phyloP scores from a whole-genome alignment of 768 basidiomycete genomes.

The Tephrocybe rancida region DNA sequence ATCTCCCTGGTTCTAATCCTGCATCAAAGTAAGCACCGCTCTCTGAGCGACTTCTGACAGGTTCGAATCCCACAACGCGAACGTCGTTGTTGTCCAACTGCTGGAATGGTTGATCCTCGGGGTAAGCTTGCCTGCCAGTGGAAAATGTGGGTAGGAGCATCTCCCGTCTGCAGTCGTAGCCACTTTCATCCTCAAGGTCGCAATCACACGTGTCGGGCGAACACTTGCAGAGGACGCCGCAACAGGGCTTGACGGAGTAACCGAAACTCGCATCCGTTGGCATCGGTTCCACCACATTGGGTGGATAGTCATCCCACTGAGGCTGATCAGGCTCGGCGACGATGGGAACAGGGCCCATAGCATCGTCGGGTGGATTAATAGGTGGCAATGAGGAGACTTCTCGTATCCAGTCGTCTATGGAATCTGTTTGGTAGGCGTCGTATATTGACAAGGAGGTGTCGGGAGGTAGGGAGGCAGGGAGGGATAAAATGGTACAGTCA shows the following conservation, averaged over 20 bases:
- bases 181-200: constrained; percentile 14
- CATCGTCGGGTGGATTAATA: neutral
- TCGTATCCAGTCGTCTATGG: constrained; percentile 44
- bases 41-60: constrained; percentile 6
- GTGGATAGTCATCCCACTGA: constrained; percentile 16
- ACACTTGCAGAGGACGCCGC: constrained; percentile 25
- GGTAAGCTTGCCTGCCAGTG: neutral
- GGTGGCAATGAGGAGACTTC: constrained; percentile 14
- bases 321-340: constrained; percentile 4
- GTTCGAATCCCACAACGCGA: neutral
- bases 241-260: constrained; percentile 20
- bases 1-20: neutral
- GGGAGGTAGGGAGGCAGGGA: constrained; percentile 43
- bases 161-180: constrained; percentile 24
- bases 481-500: constrained; percentile 62
- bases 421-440: constrained; percentile 42
- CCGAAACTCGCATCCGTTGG: neutral
- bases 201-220: constrained; percentile 20
- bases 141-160: constrained; percentile 14
- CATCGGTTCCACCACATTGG: constrained; percentile 10
- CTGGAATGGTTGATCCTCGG: neutral
- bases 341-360: neutral
- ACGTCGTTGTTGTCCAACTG: neutral
- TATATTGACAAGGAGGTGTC: constrained; percentile 42
- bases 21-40: constrained; percentile 3